Evolutionary conservation across 352 stramenopile species (phyloP).

Genomic region (Phytophthora aleatoria): DNA sequence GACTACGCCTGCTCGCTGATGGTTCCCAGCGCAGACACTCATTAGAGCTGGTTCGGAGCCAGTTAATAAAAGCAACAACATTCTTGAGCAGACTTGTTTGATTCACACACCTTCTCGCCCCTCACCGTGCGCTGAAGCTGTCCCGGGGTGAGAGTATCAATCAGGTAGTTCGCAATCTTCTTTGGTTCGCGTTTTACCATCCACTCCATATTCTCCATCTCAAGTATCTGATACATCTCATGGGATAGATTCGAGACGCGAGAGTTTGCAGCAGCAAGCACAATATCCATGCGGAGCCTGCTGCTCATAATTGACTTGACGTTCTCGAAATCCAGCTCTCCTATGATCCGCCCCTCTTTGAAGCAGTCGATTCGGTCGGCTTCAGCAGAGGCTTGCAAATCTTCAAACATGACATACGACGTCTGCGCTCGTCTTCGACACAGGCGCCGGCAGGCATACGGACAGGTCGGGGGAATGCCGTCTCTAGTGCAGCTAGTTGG

Average conservation of each 20-base stretch:
- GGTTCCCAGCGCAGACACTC: constrained; percentile 11
- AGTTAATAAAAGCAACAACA: constrained; percentile 15
- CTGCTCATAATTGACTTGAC: not conserved
- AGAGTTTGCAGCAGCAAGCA: not conserved
- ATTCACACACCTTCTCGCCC: not conserved
- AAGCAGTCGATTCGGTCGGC: no score
- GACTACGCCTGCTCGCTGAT: not conserved
- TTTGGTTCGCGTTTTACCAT: constrained; percentile 12
- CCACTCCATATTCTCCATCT: constrained; percentile 12
- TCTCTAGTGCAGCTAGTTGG: no score
- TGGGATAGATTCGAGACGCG: constrained; percentile 12
- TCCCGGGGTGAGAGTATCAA: not conserved
- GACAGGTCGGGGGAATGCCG: no score
- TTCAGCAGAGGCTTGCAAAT: no score
- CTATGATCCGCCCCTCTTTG: constrained; percentile 5
- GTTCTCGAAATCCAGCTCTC: constrained; percentile 16
- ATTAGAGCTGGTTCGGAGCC: constrained; percentile 6
- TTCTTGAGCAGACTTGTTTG: constrained; percentile 11
- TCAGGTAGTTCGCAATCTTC: constrained; percentile 6
- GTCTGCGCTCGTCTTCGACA: no score
- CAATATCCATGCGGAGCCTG: constrained; percentile 1
- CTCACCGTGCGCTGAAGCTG: not conserved
- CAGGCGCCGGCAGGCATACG: no score
- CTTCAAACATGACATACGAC: no score
- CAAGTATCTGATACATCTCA: constrained; percentile 14